Conservation (phyloP, 176 grass and related monocot genomes). For the Zoysia japonica region DNA sequence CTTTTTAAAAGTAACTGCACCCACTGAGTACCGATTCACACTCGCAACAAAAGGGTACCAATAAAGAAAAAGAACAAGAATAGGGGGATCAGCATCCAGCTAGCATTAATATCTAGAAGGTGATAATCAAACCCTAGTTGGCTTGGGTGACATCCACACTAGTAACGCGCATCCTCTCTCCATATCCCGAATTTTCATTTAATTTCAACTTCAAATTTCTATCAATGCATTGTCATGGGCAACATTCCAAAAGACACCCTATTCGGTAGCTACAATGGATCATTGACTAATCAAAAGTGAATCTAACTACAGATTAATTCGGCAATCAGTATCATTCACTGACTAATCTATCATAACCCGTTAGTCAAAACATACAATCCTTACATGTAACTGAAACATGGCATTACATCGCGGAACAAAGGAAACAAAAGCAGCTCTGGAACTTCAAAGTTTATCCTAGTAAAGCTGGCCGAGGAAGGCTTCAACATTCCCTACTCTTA, state of each 20-base stretch:
- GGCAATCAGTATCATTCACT: not conserved
- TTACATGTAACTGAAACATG: not conserved
- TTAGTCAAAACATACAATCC: not conserved
- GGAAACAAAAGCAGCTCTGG: not conserved
- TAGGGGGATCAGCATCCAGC: no score
- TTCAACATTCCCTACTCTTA: not conserved
- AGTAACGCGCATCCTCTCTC: not conserved
- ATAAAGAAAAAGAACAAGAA: no score
- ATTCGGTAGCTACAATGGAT: not conserved
- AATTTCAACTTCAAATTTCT: not conserved
- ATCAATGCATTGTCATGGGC: not conserved
- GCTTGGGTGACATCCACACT: not conserved
- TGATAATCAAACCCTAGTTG: no score
- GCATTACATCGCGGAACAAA: not conserved
- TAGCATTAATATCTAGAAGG: no score
- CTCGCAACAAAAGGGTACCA: no score
- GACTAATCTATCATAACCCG: not conserved
- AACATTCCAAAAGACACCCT: not conserved
- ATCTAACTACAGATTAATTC: not conserved
- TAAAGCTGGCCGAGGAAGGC: not conserved
- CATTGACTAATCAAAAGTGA: not conserved
- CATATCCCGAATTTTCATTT: not conserved
- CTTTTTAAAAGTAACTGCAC: no score
- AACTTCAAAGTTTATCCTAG: not conserved
- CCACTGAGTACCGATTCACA: no score